phyloP scores from a whole-genome alignment of 148 eudicot species.

The Amaranthus palmeri region DNA sequence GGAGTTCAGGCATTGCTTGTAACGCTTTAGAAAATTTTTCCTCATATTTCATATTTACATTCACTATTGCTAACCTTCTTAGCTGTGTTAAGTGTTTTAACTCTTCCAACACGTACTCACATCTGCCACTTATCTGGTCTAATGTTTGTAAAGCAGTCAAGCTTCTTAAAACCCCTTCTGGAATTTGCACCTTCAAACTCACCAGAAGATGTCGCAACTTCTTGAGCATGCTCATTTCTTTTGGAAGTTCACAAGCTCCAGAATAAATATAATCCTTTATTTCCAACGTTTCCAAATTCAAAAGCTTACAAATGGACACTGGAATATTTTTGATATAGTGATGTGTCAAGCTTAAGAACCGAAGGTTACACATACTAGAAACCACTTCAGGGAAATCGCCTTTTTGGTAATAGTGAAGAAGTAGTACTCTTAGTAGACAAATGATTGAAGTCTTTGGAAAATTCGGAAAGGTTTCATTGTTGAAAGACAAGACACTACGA shows the following conservation, averaged over 20 bases:
- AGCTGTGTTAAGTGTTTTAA: neutral
- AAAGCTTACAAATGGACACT: neutral
- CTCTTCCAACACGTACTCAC: neutral
- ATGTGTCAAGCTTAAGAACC: constrained; percentile 7
- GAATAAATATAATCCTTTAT: neutral
- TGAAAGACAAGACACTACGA: neutral
- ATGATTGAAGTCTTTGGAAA: neutral
- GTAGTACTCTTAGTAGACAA: constrained; percentile 8
- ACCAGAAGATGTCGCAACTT: constrained; percentile 7
- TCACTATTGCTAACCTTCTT: neutral
- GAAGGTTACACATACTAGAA: constrained; percentile 5
- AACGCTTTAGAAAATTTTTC: neutral
- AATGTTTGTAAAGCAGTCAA: neutral
- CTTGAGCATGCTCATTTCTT: neutral
- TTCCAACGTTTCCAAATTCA: constrained; percentile 10
- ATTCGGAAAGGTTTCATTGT: neutral
- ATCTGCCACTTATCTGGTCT: neutral
- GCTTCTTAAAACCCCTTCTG: neutral
- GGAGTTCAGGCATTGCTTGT: neutral
- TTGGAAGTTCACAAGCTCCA: neutral
- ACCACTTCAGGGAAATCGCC: neutral
- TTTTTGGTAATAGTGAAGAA: constrained; percentile 1
- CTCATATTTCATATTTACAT: neutral
- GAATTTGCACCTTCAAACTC: neutral
- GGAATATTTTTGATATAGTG: neutral